Evolutionary conservation across 2,329 filamentous ascomycete genomes (phyloP).

Genomic region (Ophiostoma tasmaniense): DNA sequence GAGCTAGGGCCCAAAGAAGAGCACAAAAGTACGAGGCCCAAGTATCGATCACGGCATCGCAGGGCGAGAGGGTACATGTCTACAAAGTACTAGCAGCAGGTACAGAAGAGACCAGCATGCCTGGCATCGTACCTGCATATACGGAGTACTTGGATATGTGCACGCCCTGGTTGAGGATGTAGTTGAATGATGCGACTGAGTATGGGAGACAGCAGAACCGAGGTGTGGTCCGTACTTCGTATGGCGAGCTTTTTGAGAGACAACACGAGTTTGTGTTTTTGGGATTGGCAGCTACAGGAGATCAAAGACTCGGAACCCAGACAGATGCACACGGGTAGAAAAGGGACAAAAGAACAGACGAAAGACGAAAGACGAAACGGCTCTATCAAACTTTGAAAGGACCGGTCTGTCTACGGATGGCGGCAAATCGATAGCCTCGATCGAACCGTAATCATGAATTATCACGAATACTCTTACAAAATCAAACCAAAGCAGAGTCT

Average conservation of each 20-base stretch:
- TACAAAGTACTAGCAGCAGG: background rate
- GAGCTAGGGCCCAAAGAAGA: constrained; percentile 7
- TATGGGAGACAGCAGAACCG: background rate
- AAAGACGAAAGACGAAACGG: background rate
- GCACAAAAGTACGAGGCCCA: background rate
- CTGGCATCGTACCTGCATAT: constrained; percentile 1
- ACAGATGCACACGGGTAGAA: too few relatives aligned
- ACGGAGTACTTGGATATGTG: background rate
- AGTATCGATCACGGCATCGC: background rate
- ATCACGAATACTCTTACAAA: background rate
- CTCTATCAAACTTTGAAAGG: background rate
- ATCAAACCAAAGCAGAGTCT: background rate
- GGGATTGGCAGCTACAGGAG: background rate
- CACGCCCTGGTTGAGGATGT: background rate
- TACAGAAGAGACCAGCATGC: background rate
- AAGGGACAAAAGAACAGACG: too few relatives aligned
- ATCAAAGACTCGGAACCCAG: too few relatives aligned
- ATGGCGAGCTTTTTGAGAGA: background rate
- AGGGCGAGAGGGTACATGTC: background rate
- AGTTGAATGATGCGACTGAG: too few relatives aligned
- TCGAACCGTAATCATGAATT: background rate
- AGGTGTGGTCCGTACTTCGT: background rate
- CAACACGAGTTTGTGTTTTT: background rate
- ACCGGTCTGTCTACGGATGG: background rate
- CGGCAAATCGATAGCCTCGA: background rate